Percentiles rank a stretch among this genome's conserved stretches.
Evolutionary conservation across 192 early-diverging fungal species (phyloP).

Genomic region (Spizellomyces punctatus): DNA sequence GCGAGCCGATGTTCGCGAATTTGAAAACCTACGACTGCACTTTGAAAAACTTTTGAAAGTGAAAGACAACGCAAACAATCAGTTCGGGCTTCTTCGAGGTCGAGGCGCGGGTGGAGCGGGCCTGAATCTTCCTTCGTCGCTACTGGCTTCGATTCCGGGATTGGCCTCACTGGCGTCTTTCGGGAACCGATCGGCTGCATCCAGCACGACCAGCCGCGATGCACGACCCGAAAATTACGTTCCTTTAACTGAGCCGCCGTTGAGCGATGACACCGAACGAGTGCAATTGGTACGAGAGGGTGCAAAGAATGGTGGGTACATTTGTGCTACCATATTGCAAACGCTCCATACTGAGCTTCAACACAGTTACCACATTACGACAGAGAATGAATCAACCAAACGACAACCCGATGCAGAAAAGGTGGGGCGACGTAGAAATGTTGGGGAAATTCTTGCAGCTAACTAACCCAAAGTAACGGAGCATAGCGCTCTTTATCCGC

Average conservation of each 20-base stretch:
- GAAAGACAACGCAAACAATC: slow-evolving; percentile 3
- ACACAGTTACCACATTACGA: slow-evolving; percentile 50
- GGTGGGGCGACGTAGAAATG: neutral
- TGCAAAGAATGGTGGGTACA: neutral
- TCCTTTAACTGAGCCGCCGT: neutral
- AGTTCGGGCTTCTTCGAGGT: slow-evolving; percentile 22
- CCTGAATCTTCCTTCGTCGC: slow-evolving; percentile 31
- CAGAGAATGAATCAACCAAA: slow-evolving; percentile 67
- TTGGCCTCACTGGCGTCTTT: slow-evolving; percentile 29
- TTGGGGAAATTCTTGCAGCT: neutral
- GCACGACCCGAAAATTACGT: neutral
- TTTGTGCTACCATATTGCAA: neutral
- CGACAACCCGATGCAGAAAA: slow-evolving; percentile 51
- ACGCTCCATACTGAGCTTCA: slow-evolving; percentile 27
- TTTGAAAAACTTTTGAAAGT: slow-evolving; percentile 75
- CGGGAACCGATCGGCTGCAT: neutral
- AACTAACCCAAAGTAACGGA: too few species aligned
- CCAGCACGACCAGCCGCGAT: neutral
- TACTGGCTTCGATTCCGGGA: slow-evolving; percentile 41
- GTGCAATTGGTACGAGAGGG: neutral
- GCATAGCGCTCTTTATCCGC: slow-evolving; percentile 67
- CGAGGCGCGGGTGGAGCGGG: slow-evolving; percentile 8
- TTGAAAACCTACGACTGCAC: slow-evolving; percentile 79
- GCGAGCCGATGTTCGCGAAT: slow-evolving; percentile 74
- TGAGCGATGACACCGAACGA: neutral